Evolutionary conservation across 176 grass and related monocot genomes (phyloP), one percentile per base, ranked within the genome.

Genomic region (Oryza brachyantha): DNA sequence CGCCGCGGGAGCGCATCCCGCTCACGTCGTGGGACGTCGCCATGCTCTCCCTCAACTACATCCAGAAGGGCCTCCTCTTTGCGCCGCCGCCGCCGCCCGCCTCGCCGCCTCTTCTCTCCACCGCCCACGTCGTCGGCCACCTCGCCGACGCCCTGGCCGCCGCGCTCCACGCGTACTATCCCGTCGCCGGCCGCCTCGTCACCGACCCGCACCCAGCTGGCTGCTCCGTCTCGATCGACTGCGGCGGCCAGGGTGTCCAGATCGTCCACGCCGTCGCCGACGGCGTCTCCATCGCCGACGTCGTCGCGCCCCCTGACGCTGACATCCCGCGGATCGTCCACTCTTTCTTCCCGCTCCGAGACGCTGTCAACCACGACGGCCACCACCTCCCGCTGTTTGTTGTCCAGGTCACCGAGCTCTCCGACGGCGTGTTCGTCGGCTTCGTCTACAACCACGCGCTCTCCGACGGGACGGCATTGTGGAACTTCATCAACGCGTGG

Each of bases 61-160:
- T 91, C 61, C 86, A 92, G 22, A 95, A 95, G 50, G 92, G 89
- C 68, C 92, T 96, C 52, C 87, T 96, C 26, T 95, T 90, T n/a
- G n/a, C n/a, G n/a, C n/a, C n/a, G n/a, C n/a, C n/a, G n/a, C n/a
- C n/a, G n/a, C n/a, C n/a, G n/a, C n/a, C n/a, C 77, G n/a, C 43
- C 17, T 19, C 5, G 17, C 83, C 61, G 2, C 48, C 28, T n/a
- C n/a, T n/a, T n/a, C 3, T 60, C 39, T 27, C 85, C 25, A 32
- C 61, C 5, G 42, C 48, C 6, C 21, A 71, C 54, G 40, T 70
- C 72, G 16, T 90, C 22, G 82, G 81, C 61, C 85, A 66, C 62
- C 75, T 92, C 29, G 57, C 75, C 27, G 66, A 62, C 10, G 29
- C 90, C 6, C 87, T 96, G 59, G 81, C 77, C 61, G 29, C 64